phyloP scores from a whole-genome alignment of 345 rosid genomes.

The Hibiscus syriacus region DNA sequence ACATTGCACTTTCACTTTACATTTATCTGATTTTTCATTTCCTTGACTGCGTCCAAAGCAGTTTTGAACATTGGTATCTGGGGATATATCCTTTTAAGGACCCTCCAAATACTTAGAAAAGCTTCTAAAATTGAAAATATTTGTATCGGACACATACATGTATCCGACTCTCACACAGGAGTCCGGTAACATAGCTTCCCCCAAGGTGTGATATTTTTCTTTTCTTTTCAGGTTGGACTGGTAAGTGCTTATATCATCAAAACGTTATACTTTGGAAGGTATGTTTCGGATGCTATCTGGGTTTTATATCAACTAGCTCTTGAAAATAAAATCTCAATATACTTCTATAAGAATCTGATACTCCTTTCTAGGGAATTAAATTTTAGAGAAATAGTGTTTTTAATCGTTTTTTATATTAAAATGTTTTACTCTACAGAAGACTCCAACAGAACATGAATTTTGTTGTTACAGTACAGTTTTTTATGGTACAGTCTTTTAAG shows the following conservation, averaged over 20 bases:
- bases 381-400: background rate
- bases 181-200: background rate
- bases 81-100: background rate
- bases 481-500: background rate
- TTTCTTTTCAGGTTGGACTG: conserved; percentile 65
- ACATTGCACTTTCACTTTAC: background rate
- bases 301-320: conserved; percentile 7
- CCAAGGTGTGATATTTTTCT: conserved; percentile 7
- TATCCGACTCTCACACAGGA: background rate
- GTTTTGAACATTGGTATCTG: background rate
- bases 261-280: conserved; percentile 94
- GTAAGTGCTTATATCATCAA: conserved; percentile 87
- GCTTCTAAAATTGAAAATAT: background rate
- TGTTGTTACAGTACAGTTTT: background rate
- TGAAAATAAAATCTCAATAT: background rate
- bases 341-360: background rate
- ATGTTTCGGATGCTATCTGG: conserved; percentile 5
- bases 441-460: background rate
- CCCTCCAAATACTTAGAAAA: background rate
- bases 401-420: background rate
- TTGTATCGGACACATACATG: background rate
- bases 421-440: background rate
- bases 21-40: background rate
- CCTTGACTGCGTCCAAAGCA: background rate
- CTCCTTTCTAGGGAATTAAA: background rate